Evolutionary conservation across 495 filamentous ascomycete genomes (phyloP).

Genomic region (Penicillium dipodomyicola): DNA sequence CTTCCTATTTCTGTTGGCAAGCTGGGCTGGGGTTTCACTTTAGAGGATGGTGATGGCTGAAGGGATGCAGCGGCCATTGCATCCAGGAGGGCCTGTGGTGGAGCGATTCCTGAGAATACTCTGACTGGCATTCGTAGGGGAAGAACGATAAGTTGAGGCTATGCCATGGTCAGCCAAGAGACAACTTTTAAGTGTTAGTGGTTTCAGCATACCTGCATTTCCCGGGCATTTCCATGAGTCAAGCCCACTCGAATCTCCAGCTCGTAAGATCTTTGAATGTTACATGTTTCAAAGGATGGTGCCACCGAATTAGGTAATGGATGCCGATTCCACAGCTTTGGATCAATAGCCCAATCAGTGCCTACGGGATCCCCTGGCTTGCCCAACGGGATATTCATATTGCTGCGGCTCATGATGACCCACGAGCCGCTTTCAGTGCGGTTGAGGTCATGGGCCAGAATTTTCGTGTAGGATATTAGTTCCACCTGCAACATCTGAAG

Average conservation of each 20-base stretch:
- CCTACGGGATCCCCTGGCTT: conserved; percentile 56
- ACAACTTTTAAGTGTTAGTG: background rate
- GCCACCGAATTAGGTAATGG: conserved; percentile 79
- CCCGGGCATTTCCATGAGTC: conserved; percentile 50
- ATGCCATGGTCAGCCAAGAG: conserved; percentile 16
- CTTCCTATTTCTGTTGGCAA: conserved; percentile 22
- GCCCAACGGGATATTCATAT: conserved; percentile 63
- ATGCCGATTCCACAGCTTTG: conserved; percentile 63
- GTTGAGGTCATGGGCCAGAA: conserved; percentile 68
- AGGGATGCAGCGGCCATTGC: conserved; percentile 53
- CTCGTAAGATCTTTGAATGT: conserved; percentile 76
- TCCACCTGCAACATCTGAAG: conserved; percentile 78
- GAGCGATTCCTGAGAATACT: conserved; percentile 88
- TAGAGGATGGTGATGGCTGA: conserved; percentile 28
- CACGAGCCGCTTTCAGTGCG: conserved; percentile 65
- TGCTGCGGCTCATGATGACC: conserved; percentile 65
- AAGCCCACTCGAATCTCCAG: conserved; percentile 79
- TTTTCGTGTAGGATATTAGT: conserved; percentile 72
- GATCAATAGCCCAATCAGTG: conserved; percentile 65
- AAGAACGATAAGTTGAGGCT: conserved; percentile 70
- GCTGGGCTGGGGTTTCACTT: conserved; percentile 23
- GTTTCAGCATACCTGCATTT: conserved; percentile 49
- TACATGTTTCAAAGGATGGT: conserved; percentile 85
- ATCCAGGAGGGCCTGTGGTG: conserved; percentile 71
- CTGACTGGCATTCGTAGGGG: conserved; percentile 74